phyloP scores from a whole-genome alignment of 176 grass and related monocot genomes.

The Aegilops speltoides region DNA sequence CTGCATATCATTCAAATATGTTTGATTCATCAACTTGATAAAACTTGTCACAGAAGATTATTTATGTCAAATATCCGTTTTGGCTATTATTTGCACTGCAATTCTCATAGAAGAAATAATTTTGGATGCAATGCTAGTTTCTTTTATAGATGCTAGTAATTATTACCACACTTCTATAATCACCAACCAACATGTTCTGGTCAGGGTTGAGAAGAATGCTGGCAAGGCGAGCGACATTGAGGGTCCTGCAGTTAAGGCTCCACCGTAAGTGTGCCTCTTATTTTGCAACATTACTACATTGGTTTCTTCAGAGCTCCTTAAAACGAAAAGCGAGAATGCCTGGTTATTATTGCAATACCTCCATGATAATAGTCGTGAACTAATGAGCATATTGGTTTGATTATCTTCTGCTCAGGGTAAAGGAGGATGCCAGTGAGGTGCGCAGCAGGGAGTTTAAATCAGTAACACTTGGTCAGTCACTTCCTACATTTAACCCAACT shows the following conservation, averaged over 20 bases:
- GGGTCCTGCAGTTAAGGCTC: not conserved
- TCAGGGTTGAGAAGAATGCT: not conserved
- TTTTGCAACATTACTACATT: not conserved
- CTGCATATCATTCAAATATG: too few relatives aligned
- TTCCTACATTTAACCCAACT: not conserved
- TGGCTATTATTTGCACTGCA: too few relatives aligned
- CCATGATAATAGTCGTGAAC: not conserved
- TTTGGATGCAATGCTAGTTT: not conserved
- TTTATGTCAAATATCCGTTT: too few relatives aligned
- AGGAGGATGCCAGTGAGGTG: not conserved
- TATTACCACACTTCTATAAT: not conserved
- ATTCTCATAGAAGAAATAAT: too few relatives aligned
- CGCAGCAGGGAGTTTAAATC: not conserved
- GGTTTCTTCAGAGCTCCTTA: not conserved
- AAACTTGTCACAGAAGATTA: too few relatives aligned
- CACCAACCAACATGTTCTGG: not conserved
- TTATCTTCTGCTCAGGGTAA: not conserved
- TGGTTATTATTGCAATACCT: not conserved
- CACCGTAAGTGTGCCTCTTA: not conserved
- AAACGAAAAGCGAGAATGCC: not conserved
- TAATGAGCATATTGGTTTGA: not conserved
- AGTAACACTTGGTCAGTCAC: not conserved
- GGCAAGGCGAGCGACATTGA: not conserved
- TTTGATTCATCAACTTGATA: too few relatives aligned
- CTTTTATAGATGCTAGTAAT: not conserved